These are phyloP conservation scores for Stereum hirsutum DNA, from an alignment of 1,284 basidiomycete species.

Conservation along the genomic window DNA sequence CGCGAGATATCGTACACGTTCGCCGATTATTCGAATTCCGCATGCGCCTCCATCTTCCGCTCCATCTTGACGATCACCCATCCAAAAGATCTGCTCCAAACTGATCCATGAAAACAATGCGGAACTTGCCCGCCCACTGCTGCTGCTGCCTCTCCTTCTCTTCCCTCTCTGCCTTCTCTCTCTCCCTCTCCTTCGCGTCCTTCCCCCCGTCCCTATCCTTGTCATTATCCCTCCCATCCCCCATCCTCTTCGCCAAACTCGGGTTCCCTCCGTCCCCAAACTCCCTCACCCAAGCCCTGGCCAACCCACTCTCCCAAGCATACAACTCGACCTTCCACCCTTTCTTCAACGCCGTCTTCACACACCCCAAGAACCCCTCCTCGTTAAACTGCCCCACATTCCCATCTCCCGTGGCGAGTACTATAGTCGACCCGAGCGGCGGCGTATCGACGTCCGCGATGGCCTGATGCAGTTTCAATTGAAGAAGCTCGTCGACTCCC, in stretches of 20 bases:
- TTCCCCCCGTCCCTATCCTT: too few species aligned
- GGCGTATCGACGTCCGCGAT: constrained; percentile 36
- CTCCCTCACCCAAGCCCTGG: constrained; percentile 60
- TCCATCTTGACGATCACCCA: too few species aligned
- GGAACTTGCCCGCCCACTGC: constrained; percentile 16
- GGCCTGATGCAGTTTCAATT: constrained; percentile 3
- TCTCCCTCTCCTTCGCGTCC: too few species aligned
- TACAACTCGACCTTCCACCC: constrained; percentile 87
- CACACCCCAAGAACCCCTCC: constrained; percentile 80
- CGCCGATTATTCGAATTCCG: too few species aligned
- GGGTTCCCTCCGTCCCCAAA: constrained; percentile 25
- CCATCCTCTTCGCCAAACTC: constrained; percentile 3
- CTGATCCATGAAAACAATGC: constrained; percentile 20
- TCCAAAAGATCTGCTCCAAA: constrained; percentile 24
- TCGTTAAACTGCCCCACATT: constrained; percentile 84
- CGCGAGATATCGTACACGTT: too few species aligned
- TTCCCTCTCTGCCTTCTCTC: neutral
- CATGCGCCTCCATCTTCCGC: too few species aligned
- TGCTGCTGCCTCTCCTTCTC: neutral
- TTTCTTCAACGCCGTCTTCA: constrained; percentile 69
- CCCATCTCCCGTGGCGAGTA: constrained; percentile 85
- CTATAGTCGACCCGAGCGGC: constrained; percentile 61
- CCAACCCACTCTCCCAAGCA: constrained; percentile 75
- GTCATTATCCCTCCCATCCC: neutral
- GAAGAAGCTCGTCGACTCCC: constrained; percentile 3